Conservation (phyloP, 1,284 basidiomycete species). For the Fomitopsis betulina region DNA sequence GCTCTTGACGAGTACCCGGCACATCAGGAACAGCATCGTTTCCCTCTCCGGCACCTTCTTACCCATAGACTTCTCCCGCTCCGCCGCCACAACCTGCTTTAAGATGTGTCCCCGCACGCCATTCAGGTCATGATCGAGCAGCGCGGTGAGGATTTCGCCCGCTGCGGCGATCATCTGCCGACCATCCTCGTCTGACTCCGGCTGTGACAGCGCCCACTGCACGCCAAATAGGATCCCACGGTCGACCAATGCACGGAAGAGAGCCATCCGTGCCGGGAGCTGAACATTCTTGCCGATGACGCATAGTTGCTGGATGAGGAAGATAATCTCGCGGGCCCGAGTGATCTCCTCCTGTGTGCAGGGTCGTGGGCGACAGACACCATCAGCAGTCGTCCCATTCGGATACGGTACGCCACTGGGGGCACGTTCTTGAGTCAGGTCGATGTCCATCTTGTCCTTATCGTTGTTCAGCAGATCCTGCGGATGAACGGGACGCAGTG, state of each 20-base stretch:
- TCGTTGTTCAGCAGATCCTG: conserved; percentile 20
- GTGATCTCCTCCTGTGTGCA: conserved; percentile 41
- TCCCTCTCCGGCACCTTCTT: conserved; percentile 59
- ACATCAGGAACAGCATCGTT: conserved; percentile 75
- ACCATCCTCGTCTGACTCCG: conserved; percentile 29
- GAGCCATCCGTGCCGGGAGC: conserved; percentile 76
- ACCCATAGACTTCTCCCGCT: conserved; percentile 49
- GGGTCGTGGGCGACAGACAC: conserved; percentile 7
- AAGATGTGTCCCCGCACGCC: conserved; percentile 84
- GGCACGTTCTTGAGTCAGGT: conserved; percentile 26
- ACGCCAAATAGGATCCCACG: conserved; percentile 87
- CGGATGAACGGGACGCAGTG: conserved; percentile 20
- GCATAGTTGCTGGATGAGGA: conserved; percentile 90
- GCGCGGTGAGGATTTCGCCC: conserved; percentile 82
- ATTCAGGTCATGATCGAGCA: conserved; percentile 90
- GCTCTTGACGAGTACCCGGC: conserved; percentile 73
- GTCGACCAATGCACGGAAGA: conserved; percentile 91
- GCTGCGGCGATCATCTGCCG: conserved; percentile 73
- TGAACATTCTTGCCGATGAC: conserved; percentile 97
- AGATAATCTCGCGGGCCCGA: conserved; percentile 65
- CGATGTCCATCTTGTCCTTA: conserved; percentile 32
- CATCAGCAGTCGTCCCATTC: conserved; percentile 16
- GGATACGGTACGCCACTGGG: conserved; percentile 21
- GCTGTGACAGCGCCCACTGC: conserved; percentile 76
- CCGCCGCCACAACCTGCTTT: conserved; percentile 70